Percentiles rank a stretch among this genome's conserved stretches.
phyloP scores from a whole-genome alignment of 2,329 filamentous ascomycete genomes.

The Aspergillus persii region DNA sequence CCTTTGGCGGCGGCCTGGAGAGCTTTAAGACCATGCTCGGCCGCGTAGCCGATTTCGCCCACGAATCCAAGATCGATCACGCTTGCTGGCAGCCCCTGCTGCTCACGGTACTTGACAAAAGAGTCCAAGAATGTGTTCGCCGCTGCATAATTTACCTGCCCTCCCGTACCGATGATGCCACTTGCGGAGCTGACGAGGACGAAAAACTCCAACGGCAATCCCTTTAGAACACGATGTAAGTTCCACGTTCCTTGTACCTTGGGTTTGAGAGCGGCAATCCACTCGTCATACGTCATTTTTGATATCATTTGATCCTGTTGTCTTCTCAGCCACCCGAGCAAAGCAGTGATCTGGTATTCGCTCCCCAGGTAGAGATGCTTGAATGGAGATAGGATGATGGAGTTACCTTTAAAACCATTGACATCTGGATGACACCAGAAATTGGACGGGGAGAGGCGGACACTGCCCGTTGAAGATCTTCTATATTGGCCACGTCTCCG shows the following conservation, averaged over 20 bases:
- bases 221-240: constrained; percentile 19
- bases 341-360: not conserved
- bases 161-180: constrained; percentile 31
- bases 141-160: constrained; percentile 43
- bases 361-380: too few relatives aligned
- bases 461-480: constrained; percentile 18
- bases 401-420: constrained; percentile 10
- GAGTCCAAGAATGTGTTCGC: constrained; percentile 34
- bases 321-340: too few relatives aligned
- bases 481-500: constrained; percentile 19
- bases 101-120: constrained; percentile 24
- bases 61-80: constrained; percentile 27
- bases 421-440: constrained; percentile 24
- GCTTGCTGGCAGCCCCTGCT: constrained; percentile 18
- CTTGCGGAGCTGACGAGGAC: constrained; percentile 37
- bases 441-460: constrained; percentile 5
- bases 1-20: not conserved
- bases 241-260: constrained; percentile 37
- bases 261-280: constrained; percentile 26
- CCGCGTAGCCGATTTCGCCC: constrained; percentile 25
- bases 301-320: constrained; percentile 16
- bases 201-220: constrained; percentile 19
- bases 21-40: constrained; percentile 1
- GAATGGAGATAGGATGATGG: too few relatives aligned
- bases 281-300: constrained; percentile 38